Evolutionary conservation across 495 filamentous ascomycete species (phyloP).

Genomic region (Pseudomonodictys pantanalensis): DNA sequence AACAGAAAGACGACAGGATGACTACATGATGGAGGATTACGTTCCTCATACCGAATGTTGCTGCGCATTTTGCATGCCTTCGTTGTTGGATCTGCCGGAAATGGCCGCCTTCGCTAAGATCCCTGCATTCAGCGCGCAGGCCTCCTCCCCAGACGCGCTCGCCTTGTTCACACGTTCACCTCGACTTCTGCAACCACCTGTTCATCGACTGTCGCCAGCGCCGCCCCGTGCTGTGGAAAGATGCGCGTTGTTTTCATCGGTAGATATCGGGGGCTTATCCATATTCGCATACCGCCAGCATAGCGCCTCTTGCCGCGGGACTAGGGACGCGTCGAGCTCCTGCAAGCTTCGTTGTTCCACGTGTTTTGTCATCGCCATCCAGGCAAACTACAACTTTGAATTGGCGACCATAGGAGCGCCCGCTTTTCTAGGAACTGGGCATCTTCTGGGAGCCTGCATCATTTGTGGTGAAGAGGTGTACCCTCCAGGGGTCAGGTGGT

Average conservation of each 20-base stretch:
- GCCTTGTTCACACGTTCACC: neutral
- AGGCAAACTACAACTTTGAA: too few relatives aligned
- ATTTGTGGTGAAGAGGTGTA: too few relatives aligned
- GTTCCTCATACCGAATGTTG: too few relatives aligned
- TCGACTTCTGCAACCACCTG: neutral
- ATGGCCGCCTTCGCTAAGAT: neutral
- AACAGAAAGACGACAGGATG: too few relatives aligned
- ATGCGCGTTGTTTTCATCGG: slow-evolving; percentile 8
- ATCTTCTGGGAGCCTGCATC: too few relatives aligned
- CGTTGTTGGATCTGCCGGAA: neutral
- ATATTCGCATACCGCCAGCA: slow-evolving; percentile 2
- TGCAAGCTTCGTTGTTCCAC: slow-evolving; percentile 2
- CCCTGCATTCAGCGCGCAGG: neutral
- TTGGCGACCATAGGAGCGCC: too few relatives aligned
- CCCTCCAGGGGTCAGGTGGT: neutral
- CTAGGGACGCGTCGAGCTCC: slow-evolving; percentile 9
- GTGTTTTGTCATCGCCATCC: too few relatives aligned
- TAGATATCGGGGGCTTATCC: slow-evolving; percentile 7
- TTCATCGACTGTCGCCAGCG: slow-evolving; percentile 1
- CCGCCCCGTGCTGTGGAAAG: slow-evolving; percentile 3
- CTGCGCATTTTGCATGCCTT: neutral
- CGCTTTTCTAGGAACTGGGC: too few relatives aligned
- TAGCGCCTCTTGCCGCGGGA: neutral
- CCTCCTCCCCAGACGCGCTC: slow-evolving; percentile 3
- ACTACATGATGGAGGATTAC: too few relatives aligned